Base-by-base conservation (phyloP, 495 filamentous ascomycete genomes). In the Corynascus novoguineensis region DNA sequence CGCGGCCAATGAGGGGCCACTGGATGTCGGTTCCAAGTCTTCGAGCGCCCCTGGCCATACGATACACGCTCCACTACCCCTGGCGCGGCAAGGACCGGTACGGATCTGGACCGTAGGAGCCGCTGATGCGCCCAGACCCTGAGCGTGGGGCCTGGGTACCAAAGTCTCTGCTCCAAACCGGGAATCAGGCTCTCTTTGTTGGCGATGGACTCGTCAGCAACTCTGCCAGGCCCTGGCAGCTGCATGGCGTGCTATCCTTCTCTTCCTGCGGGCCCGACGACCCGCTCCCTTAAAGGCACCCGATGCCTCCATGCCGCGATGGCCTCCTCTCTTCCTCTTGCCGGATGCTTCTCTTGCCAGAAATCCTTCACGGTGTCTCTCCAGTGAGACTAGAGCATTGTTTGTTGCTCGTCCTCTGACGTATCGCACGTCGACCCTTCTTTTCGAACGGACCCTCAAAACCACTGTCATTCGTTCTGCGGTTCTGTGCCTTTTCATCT, bases 371-470 rank as follows among this genome's bases (percentile, higher is more conserved):
- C 27, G 61, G 59, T 67, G 64, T 53, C 38, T 55, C 58, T 58
- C 55, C 58, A 70, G 62, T 62, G 31, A 44, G 31, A 47, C 25
- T 52, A 58, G 69, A 72, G 69, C 69, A 72, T 66, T 37, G 44
- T 56, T 61, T 62, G n/a, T 64, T 68, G 68, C 71, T 75, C 69
- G 66, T 72, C 70, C 68, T 68, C 60, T 69, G 76, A 77, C 76
- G 75, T 77, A 71, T 70, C 65, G 64, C 55, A 73, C 75, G 76
- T 78, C 76, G 51, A 72, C 61, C 75, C 65, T 60, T 76, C 73
- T 55, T n/a, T 76, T 76, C 25, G 38, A 17, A 19, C 12, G 2
- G 17, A 42, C 40, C 19, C 45, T 61, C 45, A 40, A 25, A n/a
- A 50, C 38, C 38, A 44, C 34, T 44, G 47, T 41, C 53, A 49